A percentile compares a stretch with the other conserved stretches of the same genome.
Evolutionary conservation across 2,329 filamentous ascomycete species (phyloP).

Genomic region (Talaromyces sp.): DNA sequence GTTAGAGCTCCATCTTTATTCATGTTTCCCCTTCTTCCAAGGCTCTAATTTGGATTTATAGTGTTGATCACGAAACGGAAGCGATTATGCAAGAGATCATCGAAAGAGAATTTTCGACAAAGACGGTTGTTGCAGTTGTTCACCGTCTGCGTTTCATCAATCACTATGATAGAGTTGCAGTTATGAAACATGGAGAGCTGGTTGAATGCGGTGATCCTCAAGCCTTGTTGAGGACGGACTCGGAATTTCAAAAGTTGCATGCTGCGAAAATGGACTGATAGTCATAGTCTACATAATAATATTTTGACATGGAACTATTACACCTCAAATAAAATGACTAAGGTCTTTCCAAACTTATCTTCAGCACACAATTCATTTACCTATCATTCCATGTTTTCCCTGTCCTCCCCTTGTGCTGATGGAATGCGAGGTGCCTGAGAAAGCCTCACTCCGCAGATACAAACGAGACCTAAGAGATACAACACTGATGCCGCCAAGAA

Average conservation of each 20-base stretch:
- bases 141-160: conserved; percentile 47
- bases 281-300: background rate
- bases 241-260: conserved; percentile 31
- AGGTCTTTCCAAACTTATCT: background rate
- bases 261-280: background rate
- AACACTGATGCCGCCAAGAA: background rate
- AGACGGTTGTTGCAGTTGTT: conserved; percentile 55
- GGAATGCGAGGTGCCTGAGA: background rate
- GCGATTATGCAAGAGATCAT: conserved; percentile 52
- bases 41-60: conserved; percentile 17
- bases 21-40: background rate
- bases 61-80: conserved; percentile 54
- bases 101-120: conserved; percentile 45
- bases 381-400: background rate
- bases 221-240: conserved; percentile 28
- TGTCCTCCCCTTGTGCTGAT: background rate
- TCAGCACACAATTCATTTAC: background rate
- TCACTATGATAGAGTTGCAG: conserved; percentile 30
- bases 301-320: background rate
- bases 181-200: conserved; percentile 29
- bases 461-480: background rate
- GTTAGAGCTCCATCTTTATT: conserved; percentile 14
- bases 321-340: background rate
- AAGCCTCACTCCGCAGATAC: conserved; percentile 1
- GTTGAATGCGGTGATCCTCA: conserved; percentile 30